phyloP scores from a whole-genome alignment of 2,329 filamentous ascomycete genomes.

The Nigrospora sphaerica region DNA sequence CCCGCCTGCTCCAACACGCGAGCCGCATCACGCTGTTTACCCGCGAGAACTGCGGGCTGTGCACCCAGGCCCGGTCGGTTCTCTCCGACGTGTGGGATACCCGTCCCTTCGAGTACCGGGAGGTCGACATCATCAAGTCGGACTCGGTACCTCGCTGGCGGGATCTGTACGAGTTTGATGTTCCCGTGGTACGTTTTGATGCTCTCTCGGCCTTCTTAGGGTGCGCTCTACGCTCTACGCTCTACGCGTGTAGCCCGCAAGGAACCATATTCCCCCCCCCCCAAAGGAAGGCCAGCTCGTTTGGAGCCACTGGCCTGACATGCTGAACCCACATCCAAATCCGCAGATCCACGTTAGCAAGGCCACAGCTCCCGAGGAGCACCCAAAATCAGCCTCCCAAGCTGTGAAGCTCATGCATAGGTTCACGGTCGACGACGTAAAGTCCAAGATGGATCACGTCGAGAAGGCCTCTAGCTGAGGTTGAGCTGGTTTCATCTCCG shows the following conservation, averaged over 20 bases:
- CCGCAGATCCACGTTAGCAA: conserved; percentile 57
- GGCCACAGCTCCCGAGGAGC: conserved; percentile 38
- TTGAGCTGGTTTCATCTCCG: too few relatives aligned
- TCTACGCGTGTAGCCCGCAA: too few relatives aligned
- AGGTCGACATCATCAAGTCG: conserved; percentile 62
- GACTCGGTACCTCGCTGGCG: conserved; percentile 57
- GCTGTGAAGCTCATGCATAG: conserved; percentile 73
- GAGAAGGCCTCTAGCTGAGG: conserved; percentile 5
- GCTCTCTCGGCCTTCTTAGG: background rate
- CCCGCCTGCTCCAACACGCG: conserved; percentile 40
- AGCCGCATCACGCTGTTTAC: conserved; percentile 71
- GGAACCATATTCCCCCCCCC: too few relatives aligned
- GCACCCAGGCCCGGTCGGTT: conserved; percentile 59
- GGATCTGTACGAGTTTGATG: conserved; percentile 72
- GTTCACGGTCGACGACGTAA: conserved; percentile 60
- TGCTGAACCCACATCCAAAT: background rate
- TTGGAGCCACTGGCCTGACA: too few relatives aligned
- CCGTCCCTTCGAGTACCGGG: conserved; percentile 60
- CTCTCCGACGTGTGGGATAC: conserved; percentile 61
- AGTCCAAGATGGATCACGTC: conserved; percentile 59
- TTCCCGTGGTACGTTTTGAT: conserved; percentile 58
- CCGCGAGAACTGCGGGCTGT: conserved; percentile 64
- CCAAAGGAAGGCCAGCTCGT: too few relatives aligned
- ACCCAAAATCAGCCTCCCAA: conserved; percentile 46
- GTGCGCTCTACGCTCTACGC: background rate